Conservation (phyloP, 139 green algal genomes). For the Coelastrella sp. region DNA sequence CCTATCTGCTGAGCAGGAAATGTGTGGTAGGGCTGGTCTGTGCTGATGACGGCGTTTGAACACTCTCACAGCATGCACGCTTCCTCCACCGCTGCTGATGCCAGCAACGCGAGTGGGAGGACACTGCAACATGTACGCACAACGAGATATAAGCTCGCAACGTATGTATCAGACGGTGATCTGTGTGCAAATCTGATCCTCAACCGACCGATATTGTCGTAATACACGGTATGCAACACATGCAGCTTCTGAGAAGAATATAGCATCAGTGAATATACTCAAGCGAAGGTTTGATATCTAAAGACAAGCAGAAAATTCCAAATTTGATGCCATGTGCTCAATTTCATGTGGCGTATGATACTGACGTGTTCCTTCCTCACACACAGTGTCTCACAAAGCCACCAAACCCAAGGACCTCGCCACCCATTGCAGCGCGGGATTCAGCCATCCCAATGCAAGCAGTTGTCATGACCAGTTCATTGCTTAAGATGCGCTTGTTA, state of each 20-base stretch:
- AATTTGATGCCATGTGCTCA: background rate
- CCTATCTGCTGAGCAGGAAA: background rate
- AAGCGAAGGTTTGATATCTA: background rate
- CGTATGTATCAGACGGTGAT: too few species aligned
- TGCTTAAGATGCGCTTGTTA: too few species aligned
- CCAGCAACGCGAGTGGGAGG: background rate
- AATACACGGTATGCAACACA: too few species aligned
- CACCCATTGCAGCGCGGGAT: too few species aligned
- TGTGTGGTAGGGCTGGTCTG: background rate
- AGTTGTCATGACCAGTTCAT: too few species aligned
- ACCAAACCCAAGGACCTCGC: too few species aligned
- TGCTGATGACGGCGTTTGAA: background rate
- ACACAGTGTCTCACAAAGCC: background rate
- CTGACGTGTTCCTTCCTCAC: background rate
- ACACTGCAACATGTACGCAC: background rate
- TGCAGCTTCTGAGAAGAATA: background rate
- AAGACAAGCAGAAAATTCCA: too few species aligned
- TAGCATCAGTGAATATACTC: background rate
- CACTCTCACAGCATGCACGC: background rate
- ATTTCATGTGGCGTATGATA: background rate
- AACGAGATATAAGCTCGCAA: too few species aligned
- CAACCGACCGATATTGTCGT: too few species aligned
- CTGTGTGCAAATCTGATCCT: too few species aligned
- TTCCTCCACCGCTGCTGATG: background rate
- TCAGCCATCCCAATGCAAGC: too few species aligned